Conservation (phyloP, 2,329 filamentous ascomycete species). For the Mycosphaerella sp. region DNA sequence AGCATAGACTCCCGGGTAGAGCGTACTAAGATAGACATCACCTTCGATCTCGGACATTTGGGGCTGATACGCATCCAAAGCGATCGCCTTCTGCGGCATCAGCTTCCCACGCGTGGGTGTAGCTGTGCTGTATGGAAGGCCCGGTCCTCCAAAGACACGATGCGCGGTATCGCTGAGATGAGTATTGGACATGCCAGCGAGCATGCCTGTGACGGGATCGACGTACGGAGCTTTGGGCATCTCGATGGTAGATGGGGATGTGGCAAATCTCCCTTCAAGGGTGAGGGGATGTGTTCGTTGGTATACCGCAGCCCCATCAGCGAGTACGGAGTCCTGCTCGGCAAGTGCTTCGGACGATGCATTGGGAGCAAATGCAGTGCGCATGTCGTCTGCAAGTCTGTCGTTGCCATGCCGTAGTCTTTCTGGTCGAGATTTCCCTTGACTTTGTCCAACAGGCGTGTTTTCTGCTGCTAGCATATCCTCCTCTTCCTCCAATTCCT, state of each 20-base stretch:
- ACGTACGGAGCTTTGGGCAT: conserved; percentile 66
- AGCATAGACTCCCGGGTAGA: conserved; percentile 66
- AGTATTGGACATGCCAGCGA: conserved; percentile 57
- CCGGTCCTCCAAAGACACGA: conserved; percentile 66
- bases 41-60: conserved; percentile 70
- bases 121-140: conserved; percentile 69
- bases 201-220: conserved; percentile 61
- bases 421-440: conserved; percentile 7
- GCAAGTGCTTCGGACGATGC: conserved; percentile 44
- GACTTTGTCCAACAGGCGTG: conserved; percentile 1
- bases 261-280: conserved; percentile 64
- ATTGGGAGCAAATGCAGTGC: conserved; percentile 39
- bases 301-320: conserved; percentile 37
- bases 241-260: conserved; percentile 66
- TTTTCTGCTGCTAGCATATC: conserved; percentile 22
- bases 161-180: conserved; percentile 71
- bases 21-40: conserved; percentile 63
- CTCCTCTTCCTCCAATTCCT: conserved; percentile 2
- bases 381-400: conserved; percentile 24
- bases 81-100: conserved; percentile 58
- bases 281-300: conserved; percentile 69
- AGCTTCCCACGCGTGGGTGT: conserved; percentile 55
- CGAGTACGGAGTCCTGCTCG: conserved; percentile 56
- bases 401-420: conserved; percentile 53
- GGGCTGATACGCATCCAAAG: conserved; percentile 56